A percentile compares a stretch with the other conserved stretches of the same genome.
These are phyloP conservation scores for Plantago ovata DNA, from an alignment of 257 asterid genomes.

Conservation along the genomic window DNA sequence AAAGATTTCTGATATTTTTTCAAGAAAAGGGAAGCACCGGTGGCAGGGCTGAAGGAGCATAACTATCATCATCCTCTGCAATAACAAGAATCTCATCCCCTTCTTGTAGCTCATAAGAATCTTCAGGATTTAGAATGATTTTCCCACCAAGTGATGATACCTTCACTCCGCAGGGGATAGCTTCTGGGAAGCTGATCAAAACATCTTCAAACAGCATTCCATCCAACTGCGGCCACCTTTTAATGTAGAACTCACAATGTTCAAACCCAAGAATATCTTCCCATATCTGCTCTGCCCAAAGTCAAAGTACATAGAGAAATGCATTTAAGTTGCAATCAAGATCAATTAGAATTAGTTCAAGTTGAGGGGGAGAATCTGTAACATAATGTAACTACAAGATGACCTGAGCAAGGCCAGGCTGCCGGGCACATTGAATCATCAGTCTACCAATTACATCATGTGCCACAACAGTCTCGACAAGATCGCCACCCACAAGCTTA, in stretches of 20 bases:
- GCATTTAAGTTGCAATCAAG: conserved; percentile 11
- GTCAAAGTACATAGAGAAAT: conserved; percentile 15
- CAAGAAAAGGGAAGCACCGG: conserved; percentile 59
- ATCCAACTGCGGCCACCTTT: conserved; percentile 78
- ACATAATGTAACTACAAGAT: conserved; percentile 19
- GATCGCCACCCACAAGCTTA: conserved; percentile 86
- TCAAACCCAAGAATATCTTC: conserved; percentile 95
- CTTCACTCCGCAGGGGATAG: conserved; percentile 91
- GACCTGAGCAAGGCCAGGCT: conserved; percentile 98
- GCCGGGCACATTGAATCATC: conserved; percentile 96
- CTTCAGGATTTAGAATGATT: conserved; percentile 81
- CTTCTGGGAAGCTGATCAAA: conserved; percentile 79
- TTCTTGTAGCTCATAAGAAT: conserved; percentile 72
- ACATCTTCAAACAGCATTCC: conserved; percentile 87
- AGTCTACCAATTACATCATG: conserved; percentile 92
- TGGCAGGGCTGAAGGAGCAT: conserved; percentile 70
- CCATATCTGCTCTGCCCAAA: conserved; percentile 62
- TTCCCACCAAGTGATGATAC: conserved; percentile 77
- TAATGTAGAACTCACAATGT: conserved; percentile 85
- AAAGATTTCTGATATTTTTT: conserved; percentile 1
- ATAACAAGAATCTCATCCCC: conserved; percentile 88
- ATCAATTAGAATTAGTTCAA: not conserved
- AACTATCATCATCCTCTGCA: conserved; percentile 91
- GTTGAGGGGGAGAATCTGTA: not conserved
- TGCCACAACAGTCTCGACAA: conserved; percentile 93